Base-by-base conservation (phyloP, 139 green algal genomes). In the Coelastrella sp. region DNA sequence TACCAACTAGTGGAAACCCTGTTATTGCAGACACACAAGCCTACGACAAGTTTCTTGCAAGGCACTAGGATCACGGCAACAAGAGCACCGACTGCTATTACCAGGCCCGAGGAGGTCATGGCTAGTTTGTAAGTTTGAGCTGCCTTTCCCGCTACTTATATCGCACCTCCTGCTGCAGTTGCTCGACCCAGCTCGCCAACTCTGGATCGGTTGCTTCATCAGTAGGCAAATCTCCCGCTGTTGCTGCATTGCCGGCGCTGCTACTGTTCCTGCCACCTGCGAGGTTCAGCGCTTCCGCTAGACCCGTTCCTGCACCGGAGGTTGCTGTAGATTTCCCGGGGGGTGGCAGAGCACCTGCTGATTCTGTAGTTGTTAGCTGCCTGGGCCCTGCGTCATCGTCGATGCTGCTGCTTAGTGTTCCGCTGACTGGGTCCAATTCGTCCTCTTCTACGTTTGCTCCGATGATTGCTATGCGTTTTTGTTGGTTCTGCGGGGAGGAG, bases 171-270 rank as follows among this genome's bases (percentile, higher is more conserved):
- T 83, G 77, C 77, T 83, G 77, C 77, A 83, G 54, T 54, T 83
- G 77, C 77, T 83, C 73, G 56, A 90, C 85, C 85, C 85, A 90
- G 59, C 73, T 90, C 5, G 85, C 85, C 85, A 90, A 57, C 57
- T 90, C 85, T 60, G 85, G 85, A n/a, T 90, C 85, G 6, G 85
- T 90, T 47, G 85, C 85, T 32, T 90, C 85, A 73, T 90, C 85
- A 73, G 73, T 74, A 13, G 85, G 85, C n/a, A 83, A 76, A 4
- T 90, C 73, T 14, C 10, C 85, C 56, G 68, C 54, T 32, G 77
- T 54, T 47, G 65, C n/a, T 47, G 57, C 56, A 23, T 47, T 75
- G 73, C 71, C 66, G 75, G 74, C 16, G 73, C 85, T 84, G 57
- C 86, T 90, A 75, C 86, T 90, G 86, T 76, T 66, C 16, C 76